Evolutionary conservation across 2,329 filamentous ascomycete genomes (phyloP).

Genomic region (Tolypocladium tropicale): DNA sequence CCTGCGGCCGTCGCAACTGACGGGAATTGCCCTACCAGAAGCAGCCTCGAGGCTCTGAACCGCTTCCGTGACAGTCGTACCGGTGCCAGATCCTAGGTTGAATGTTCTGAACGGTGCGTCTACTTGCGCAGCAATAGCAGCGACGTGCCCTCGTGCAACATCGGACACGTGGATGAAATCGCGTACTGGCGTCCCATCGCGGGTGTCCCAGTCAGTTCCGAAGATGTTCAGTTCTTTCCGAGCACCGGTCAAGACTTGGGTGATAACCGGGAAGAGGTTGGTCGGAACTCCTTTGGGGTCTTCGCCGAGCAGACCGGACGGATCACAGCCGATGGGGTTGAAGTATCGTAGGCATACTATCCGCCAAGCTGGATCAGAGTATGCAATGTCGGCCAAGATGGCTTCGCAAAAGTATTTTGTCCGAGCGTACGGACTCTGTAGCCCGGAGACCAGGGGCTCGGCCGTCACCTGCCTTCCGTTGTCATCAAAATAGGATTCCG

Average conservation of each 20-base stretch:
- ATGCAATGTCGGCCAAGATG: constrained; percentile 51
- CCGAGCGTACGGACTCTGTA: constrained; percentile 56
- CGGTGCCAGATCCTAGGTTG: constrained; percentile 35
- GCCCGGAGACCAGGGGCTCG: constrained; percentile 26
- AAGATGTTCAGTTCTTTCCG: constrained; percentile 47
- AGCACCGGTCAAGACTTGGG: constrained; percentile 48
- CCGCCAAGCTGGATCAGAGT: constrained; percentile 50
- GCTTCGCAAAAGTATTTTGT: constrained; percentile 60
- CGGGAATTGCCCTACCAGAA: constrained; percentile 23
- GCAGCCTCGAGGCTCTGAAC: constrained; percentile 28
- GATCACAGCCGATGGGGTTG: constrained; percentile 57
- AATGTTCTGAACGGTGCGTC: constrained; percentile 26
- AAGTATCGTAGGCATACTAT: constrained; percentile 57
- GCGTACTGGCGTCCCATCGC: constrained; percentile 54
- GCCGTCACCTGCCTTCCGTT: constrained; percentile 20
- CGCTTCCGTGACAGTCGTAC: constrained; percentile 33
- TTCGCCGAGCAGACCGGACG: constrained; percentile 53
- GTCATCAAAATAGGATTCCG: constrained; percentile 31
- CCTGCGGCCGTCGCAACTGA: constrained; percentile 24
- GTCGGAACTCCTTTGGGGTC: constrained; percentile 51
- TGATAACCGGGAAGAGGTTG: constrained; percentile 55
- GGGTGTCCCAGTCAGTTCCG: constrained; percentile 54
- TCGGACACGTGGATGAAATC: constrained; percentile 61
- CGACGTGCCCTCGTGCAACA: constrained; percentile 53
- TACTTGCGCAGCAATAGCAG: constrained; percentile 35